Evolutionary conservation across 768 basidiomycete species (phyloP).

Genomic region (Pholiota molesta): DNA sequence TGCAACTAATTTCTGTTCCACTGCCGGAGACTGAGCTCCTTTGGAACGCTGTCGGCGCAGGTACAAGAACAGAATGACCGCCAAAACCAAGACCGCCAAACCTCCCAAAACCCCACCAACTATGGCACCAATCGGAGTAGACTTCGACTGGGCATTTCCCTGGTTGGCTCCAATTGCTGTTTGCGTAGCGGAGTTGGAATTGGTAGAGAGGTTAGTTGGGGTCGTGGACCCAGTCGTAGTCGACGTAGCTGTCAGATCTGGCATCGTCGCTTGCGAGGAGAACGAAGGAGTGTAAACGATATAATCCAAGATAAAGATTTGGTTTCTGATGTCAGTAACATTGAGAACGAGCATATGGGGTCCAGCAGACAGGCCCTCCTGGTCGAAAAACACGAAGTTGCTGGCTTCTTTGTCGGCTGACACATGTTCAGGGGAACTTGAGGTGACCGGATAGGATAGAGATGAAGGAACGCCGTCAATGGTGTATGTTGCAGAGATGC

Average conservation of each 20-base stretch:
- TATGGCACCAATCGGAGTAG: constrained; percentile 11
- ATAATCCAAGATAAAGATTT: constrained; percentile 29
- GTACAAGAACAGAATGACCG: neutral
- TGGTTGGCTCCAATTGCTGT: neutral
- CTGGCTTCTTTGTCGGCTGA: constrained; percentile 21
- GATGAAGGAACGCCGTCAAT: constrained; percentile 20
- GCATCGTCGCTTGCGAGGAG: constrained; percentile 18
- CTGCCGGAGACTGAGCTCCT: neutral
- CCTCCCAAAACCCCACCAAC: constrained; percentile 12
- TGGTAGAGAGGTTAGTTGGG: neutral
- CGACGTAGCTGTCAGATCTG: constrained; percentile 9
- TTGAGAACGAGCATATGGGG: constrained; percentile 26
- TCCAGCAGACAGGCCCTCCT: constrained; percentile 19
- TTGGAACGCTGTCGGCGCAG: neutral
- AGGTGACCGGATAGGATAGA: neutral
- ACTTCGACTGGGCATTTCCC: neutral
- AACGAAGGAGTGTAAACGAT: constrained; percentile 30
- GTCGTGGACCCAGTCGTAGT: neutral
- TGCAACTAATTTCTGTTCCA: neutral
- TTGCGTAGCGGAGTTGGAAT: neutral
- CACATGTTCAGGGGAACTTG: neutral
- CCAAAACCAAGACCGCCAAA: neutral
- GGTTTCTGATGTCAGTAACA: constrained; percentile 20
- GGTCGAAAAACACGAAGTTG: constrained; percentile 28
- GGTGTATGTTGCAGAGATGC: constrained; percentile 26